phyloP scores from a whole-genome alignment of 108 stramenopile species.

The Nannochloropsis gaditana region DNA sequence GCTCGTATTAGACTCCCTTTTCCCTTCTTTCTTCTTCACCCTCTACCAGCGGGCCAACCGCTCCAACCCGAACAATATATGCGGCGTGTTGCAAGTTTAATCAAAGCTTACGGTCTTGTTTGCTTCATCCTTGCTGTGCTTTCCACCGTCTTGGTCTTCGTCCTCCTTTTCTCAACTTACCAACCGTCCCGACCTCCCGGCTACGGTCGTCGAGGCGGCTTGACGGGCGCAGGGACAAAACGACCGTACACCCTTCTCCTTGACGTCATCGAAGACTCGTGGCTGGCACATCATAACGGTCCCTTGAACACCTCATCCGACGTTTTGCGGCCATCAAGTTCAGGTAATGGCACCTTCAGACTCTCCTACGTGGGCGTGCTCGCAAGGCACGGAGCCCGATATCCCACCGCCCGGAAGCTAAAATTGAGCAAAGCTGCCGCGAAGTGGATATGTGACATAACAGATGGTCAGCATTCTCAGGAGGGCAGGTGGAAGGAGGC shows the following conservation, averaged over 20 bases:
- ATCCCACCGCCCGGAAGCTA: not conserved
- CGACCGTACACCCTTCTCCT: not conserved
- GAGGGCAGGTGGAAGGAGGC: not conserved
- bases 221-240: not conserved
- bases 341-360: not conserved
- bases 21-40: too few relatives aligned
- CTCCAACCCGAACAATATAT: too few relatives aligned
- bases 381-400: not conserved
- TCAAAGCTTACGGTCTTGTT: too few relatives aligned
- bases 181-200: too few relatives aligned
- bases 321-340: not conserved
- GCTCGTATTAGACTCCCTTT: too few relatives aligned
- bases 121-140: too few relatives aligned
- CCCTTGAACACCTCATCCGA: not conserved
- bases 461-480: not conserved
- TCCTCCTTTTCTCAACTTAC: too few relatives aligned
- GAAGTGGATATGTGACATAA: not conserved
- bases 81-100: too few relatives aligned
- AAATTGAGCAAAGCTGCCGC: not conserved
- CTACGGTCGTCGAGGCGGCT: not conserved
- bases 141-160: too few relatives aligned
- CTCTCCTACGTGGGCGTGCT: not conserved
- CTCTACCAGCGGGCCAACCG: too few relatives aligned
- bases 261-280: not conserved
- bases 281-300: not conserved